A percentile compares a stretch with the other conserved stretches of the same genome.
Evolutionary conservation across 805 yeast species (phyloP).

Genomic region (Cyberlindnera mrakii): DNA sequence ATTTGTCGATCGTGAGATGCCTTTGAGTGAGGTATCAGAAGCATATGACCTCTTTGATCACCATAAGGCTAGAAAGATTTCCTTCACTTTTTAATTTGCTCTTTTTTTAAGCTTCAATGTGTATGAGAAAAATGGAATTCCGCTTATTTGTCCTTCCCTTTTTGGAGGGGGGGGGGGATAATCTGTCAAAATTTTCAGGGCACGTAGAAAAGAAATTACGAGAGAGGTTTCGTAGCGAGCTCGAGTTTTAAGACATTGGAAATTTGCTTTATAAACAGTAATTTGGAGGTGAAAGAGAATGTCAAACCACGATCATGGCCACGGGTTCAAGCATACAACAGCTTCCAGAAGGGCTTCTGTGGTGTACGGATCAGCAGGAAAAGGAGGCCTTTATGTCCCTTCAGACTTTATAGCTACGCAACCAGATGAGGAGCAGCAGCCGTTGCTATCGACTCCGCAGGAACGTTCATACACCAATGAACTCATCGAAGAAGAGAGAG

Average conservation of each 20-base stretch:
- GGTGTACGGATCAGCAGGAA: conserved; percentile 20
- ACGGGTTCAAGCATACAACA: conserved; percentile 20
- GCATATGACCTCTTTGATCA: conserved; percentile 48
- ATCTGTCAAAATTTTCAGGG: too few relatives aligned
- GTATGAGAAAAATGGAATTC: too few relatives aligned
- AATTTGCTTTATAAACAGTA: background rate
- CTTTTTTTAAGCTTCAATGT: background rate
- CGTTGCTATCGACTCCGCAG: background rate
- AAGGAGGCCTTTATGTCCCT: conserved; percentile 20
- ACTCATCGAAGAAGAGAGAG: conserved; percentile 18
- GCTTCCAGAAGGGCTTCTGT: conserved; percentile 20
- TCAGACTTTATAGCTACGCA: conserved; percentile 6
- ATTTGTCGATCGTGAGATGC: conserved; percentile 45
- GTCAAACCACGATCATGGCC: conserved; percentile 7
- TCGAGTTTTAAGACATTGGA: background rate
- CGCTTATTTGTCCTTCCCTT: too few relatives aligned
- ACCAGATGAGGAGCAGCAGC: conserved; percentile 1
- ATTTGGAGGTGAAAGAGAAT: background rate
- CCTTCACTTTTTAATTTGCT: conserved; percentile 28
- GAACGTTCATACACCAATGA: conserved; percentile 3
- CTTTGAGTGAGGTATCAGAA: conserved; percentile 37
- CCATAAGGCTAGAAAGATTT: conserved; percentile 50
- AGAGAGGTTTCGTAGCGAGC: too few relatives aligned
- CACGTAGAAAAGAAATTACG: too few relatives aligned
- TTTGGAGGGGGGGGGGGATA: too few relatives aligned